Base-by-base conservation (phyloP, 2,329 filamentous ascomycete genomes). In the Whalleya microplaca region DNA sequence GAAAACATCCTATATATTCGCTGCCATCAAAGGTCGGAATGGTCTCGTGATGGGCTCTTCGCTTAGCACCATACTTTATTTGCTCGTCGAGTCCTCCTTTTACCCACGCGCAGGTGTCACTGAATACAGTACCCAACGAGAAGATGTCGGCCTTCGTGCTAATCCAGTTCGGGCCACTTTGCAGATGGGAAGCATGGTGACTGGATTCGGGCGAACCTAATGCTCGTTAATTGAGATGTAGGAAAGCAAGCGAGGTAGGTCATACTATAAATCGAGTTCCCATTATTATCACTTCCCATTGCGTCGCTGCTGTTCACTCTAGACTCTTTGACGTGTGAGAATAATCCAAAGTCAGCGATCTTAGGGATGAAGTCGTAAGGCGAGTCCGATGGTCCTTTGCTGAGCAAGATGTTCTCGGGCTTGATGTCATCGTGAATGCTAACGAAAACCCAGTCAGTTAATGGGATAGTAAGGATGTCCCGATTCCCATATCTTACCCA, bases 401-500 rank as follows among this genome's bases (percentile, higher is more conserved):
- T 48, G 10, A 64, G 51, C 3, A 64, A 27, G 20, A 64, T 64
- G 19, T 65, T 64, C 21, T 57, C 56, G 2, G 59, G 61, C 21
- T 62, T 64, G 16, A 65, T 62, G 32, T 65, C 63, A 56, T 64
- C 58, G 42, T 63, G 61, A 16, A 60, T 60, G 29, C 63, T 64
- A 41, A 37, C 4, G 20, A 42, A 9, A 14, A 14, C 1, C 45
- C 20, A 48, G 40, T 46, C 12, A 48, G 2, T 7, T 27, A 23
- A 8, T 23, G 21, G 41, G 16, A 37, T 8, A 20, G 2, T n/a
- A 37, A 4, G 8, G 21, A 7, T 18, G 46, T 9, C 0, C 2
- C 21, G 10, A 4, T 41, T 21, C n/a, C 16, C 16, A 21, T 27
- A 32, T 18, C 55, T 53, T 48, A 62, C 59, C 59, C 59, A 42